A percentile compares a stretch with the other conserved stretches of the same genome.
Evolutionary conservation across 2,329 filamentous ascomycete genomes (phyloP).

Genomic region (Alternaria alternata): DNA sequence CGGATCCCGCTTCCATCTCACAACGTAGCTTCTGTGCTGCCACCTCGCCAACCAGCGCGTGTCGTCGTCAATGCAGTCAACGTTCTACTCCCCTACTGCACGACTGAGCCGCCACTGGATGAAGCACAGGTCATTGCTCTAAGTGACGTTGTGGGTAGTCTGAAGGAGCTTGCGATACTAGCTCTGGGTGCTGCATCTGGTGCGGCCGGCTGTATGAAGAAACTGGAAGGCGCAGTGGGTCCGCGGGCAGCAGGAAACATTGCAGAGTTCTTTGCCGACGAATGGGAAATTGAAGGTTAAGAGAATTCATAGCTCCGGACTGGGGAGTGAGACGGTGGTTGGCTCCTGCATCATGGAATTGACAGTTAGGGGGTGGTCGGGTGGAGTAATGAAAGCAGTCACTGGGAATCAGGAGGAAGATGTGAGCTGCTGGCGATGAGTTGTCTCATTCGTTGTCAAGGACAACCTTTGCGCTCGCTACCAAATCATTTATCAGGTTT

Average conservation of each 20-base stretch:
- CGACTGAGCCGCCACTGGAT: conserved; percentile 27
- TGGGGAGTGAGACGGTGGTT: background rate
- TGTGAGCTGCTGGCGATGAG: background rate
- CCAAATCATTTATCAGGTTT: background rate
- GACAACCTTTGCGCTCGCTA: background rate
- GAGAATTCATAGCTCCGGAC: too few relatives aligned
- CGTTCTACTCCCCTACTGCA: conserved; percentile 44
- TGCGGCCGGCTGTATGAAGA: conserved; percentile 15
- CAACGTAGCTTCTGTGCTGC: background rate
- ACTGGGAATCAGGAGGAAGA: background rate
- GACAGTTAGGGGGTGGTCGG: background rate
- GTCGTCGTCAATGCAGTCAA: conserved; percentile 17
- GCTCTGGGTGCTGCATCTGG: conserved; percentile 34
- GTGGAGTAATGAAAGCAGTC: background rate
- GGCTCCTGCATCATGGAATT: background rate
- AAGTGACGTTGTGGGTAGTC: conserved; percentile 44
- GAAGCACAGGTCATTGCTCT: conserved; percentile 39
- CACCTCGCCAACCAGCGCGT: background rate
- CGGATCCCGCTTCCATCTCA: background rate
- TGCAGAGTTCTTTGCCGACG: conserved; percentile 44
- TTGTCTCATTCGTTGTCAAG: background rate
- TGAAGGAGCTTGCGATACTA: conserved; percentile 43
- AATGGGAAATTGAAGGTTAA: conserved; percentile 39
- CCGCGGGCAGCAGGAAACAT: conserved; percentile 26
- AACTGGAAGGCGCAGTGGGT: conserved; percentile 36